Conservation (phyloP, 2,329 filamentous ascomycete species). For the Aureobasidium sp. region DNA sequence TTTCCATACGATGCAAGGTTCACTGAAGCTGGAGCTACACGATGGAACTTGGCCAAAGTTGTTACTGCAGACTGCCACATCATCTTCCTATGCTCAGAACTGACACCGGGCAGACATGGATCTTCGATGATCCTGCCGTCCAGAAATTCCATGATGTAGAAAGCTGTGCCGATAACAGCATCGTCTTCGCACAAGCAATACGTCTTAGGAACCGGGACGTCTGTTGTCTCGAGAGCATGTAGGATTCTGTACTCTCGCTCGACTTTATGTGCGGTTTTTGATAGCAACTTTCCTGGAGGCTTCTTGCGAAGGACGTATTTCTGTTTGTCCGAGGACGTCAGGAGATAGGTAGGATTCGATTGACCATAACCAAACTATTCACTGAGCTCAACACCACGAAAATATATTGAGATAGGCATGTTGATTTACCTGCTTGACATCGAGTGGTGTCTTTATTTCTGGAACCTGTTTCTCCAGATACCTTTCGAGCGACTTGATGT, state of each 20-base stretch:
- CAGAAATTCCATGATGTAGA: conserved; percentile 96
- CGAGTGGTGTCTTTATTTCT: conserved; percentile 72
- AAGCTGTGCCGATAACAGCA: conserved; percentile 74
- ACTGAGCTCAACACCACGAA: conserved; percentile 5
- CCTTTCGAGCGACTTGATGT: conserved; percentile 67
- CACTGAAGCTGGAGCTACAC: conserved; percentile 59
- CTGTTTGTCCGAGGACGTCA: conserved; percentile 62
- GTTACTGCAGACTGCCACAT: conserved; percentile 83
- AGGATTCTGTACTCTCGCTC: conserved; percentile 93
- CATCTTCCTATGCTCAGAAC: conserved; percentile 59
- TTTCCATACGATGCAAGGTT: conserved; percentile 69
- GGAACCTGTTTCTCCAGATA: conserved; percentile 77
- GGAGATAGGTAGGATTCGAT: conserved; percentile 93
- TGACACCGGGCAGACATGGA: conserved; percentile 68
- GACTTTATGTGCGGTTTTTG: conserved; percentile 90
- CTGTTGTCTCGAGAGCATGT: conserved; percentile 68
- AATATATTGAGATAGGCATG: neutral
- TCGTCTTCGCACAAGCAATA: conserved; percentile 82
- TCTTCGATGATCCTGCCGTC: conserved; percentile 92
- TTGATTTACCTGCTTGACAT: conserved; percentile 71
- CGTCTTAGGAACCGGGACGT: conserved; percentile 78
- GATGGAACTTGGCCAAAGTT: conserved; percentile 80
- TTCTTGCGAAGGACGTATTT: conserved; percentile 95
- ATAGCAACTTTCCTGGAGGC: conserved; percentile 87
- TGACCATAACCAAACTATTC: conserved; percentile 89